Conservation (phyloP, 306 rosid species). For the Calophaca sinica region DNA sequence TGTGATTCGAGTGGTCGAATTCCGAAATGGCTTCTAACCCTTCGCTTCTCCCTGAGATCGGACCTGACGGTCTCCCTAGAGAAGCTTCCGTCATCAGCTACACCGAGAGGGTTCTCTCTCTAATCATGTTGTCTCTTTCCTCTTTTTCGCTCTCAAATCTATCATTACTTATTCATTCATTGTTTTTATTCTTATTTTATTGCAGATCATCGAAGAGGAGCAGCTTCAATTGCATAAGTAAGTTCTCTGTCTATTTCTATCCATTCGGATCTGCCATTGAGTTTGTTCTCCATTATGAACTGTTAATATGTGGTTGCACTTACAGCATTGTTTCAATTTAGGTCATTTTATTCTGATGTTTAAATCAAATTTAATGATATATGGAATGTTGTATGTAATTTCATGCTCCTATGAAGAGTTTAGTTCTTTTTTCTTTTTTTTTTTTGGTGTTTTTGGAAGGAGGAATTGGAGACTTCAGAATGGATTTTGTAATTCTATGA, state of each 20-base stretch:
- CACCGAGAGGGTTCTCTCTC: constrained; percentile 79
- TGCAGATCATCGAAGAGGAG: constrained; percentile 85
- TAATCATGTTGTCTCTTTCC: not conserved
- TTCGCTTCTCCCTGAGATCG: constrained; percentile 76
- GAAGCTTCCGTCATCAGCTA: constrained; percentile 81
- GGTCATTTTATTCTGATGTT: not conserved
- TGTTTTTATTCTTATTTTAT: not conserved
- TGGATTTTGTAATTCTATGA: not conserved
- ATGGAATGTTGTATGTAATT: constrained; percentile 10
- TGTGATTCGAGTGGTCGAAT: constrained; percentile 16
- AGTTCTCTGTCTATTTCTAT: constrained; percentile 39
- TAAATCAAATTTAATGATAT: constrained; percentile 16
- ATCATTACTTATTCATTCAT: constrained; percentile 10
- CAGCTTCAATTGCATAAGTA: constrained; percentile 82
- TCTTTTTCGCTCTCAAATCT: not conserved
- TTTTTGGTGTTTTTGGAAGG: not conserved
- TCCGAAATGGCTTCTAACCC: constrained; percentile 71
- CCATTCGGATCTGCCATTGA: constrained; percentile 43
- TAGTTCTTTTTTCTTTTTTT: no score
- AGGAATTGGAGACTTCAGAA: constrained; percentile 21
- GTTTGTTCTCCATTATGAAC: constrained; percentile 5
- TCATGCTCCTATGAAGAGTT: not conserved
- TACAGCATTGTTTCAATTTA: constrained; percentile 29
- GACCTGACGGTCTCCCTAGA: constrained; percentile 86
- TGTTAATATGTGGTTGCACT: constrained; percentile 8